Conservation (phyloP, 441 rosid species). For the Eutrema salsugineum region DNA sequence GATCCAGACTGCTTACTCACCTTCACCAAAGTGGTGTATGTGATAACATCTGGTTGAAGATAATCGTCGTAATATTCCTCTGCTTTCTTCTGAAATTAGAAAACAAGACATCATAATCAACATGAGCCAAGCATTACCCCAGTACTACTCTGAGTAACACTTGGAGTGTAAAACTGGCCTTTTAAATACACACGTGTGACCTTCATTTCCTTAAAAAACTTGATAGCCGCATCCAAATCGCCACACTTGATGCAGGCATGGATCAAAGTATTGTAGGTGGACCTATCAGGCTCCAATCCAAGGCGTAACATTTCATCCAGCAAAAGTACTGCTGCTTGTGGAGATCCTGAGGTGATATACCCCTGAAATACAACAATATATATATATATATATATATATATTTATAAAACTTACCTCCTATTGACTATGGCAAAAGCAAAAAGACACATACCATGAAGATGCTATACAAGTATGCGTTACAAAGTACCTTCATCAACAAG, state of each 20-base stretch:
- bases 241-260: conserved; percentile 50
- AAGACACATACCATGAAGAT: neutral
- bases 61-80: conserved; percentile 26
- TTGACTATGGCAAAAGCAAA: neutral
- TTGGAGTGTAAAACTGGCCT: conserved; percentile 47
- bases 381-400: neutral
- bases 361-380: conserved; percentile 48
- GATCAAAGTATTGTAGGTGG: conserved; percentile 64
- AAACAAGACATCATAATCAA: conserved; percentile 17
- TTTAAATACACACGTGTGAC: conserved; percentile 49
- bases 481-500: conserved; percentile 70
- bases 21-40: conserved; percentile 67
- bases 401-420: neutral
- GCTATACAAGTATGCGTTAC: neutral
- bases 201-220: conserved; percentile 66
- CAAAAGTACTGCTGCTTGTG: conserved; percentile 50
- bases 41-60: conserved; percentile 58
- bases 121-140: conserved; percentile 23
- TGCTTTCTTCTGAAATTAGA: conserved; percentile 48
- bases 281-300: conserved; percentile 64
- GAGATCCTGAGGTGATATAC: conserved; percentile 49
- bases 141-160: conserved; percentile 30
- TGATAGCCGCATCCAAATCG: conserved; percentile 55
- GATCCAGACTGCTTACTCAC: conserved; percentile 32
- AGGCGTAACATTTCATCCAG: conserved; percentile 45